These are phyloP conservation scores for Abrus pulchellus DNA, from an alignment of 306 rosid species.

Conservation along the genomic window DNA sequence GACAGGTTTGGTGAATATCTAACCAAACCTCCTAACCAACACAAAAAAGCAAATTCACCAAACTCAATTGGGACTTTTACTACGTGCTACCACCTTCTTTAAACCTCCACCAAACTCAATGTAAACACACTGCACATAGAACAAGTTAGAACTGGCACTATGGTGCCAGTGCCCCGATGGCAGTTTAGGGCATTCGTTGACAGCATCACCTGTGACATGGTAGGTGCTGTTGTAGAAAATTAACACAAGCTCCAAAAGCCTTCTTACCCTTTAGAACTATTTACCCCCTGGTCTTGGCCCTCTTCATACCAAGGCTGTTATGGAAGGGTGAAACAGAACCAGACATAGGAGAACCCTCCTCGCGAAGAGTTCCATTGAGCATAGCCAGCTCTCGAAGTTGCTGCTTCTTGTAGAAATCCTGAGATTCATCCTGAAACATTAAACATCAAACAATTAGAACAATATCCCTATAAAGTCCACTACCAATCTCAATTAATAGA, in stretches of 20 bases:
- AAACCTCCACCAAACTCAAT: slow-evolving; percentile 58
- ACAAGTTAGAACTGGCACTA: slow-evolving; percentile 71
- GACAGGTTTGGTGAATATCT: slow-evolving; percentile 56
- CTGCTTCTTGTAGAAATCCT: slow-evolving; percentile 97
- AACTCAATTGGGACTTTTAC: slow-evolving; percentile 58
- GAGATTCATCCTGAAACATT: slow-evolving; percentile 82
- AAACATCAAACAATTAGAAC: slow-evolving; percentile 39
- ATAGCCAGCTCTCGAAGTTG: slow-evolving; percentile 94
- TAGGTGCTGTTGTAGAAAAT: slow-evolving; percentile 63
- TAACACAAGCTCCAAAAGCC: slow-evolving; percentile 70
- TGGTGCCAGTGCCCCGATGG: slow-evolving; percentile 86
- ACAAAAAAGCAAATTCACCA: slow-evolving; percentile 56
- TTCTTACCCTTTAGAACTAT: slow-evolving; percentile 39
- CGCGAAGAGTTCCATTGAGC: slow-evolving; percentile 95
- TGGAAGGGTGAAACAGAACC: slow-evolving; percentile 85
- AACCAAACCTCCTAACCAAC: slow-evolving; percentile 61
- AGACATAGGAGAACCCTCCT: slow-evolving; percentile 96
- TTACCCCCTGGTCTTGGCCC: slow-evolving; percentile 98
- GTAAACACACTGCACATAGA: slow-evolving; percentile 82
- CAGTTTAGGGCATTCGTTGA: slow-evolving; percentile 66
- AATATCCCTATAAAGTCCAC: slow-evolving; percentile 15
- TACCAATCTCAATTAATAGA: slow-evolving; percentile 9
- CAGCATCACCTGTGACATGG: slow-evolving; percentile 63
- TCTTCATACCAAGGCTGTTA: slow-evolving; percentile 99
- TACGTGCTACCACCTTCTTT: slow-evolving; percentile 55